Evolutionary conservation across 306 rosid genomes (phyloP).

Genomic region (Astragalus glycyphyllos): DNA sequence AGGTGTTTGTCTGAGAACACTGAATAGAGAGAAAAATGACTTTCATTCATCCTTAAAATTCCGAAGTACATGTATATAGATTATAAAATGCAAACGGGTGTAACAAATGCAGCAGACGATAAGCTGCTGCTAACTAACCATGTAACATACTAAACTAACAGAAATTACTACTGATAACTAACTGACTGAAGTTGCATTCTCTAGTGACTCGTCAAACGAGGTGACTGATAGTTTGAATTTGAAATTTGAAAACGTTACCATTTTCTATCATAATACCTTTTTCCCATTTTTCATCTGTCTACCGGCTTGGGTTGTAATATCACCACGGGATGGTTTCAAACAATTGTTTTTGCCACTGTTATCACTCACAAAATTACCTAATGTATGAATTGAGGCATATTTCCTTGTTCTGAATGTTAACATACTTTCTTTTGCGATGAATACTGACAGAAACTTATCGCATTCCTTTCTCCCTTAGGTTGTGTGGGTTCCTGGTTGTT

Average conservation of each 20-base stretch:
- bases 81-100: not conserved
- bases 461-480: slow-evolving; percentile 59
- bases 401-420: slow-evolving; percentile 31
- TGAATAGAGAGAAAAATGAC: not conserved
- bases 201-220: not conserved
- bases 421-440: slow-evolving; percentile 21
- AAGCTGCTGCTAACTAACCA: not conserved
- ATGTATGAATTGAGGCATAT: slow-evolving; percentile 11
- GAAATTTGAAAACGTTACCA: slow-evolving; percentile 12
- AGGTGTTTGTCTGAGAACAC: not conserved
- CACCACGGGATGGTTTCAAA: not conserved
- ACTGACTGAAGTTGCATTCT: slow-evolving; percentile 15
- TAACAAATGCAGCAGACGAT: slow-evolving; percentile 13
- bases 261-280: not conserved
- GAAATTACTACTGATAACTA: slow-evolving; percentile 1
- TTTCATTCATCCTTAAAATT: not conserved
- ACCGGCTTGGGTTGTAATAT: slow-evolving; percentile 15
- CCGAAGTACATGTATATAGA: not conserved
- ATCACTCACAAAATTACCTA: slow-evolving; percentile 3
- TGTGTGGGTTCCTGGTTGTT: slow-evolving; percentile 98
- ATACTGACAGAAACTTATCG: slow-evolving; percentile 36
- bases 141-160: not conserved
- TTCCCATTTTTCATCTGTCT: slow-evolving; percentile 13
- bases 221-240: slow-evolving; percentile 9
- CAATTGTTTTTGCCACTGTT: slow-evolving; percentile 5